phyloP scores from a whole-genome alignment of 805 yeast genomes.

The Candida qinlingensis region DNA sequence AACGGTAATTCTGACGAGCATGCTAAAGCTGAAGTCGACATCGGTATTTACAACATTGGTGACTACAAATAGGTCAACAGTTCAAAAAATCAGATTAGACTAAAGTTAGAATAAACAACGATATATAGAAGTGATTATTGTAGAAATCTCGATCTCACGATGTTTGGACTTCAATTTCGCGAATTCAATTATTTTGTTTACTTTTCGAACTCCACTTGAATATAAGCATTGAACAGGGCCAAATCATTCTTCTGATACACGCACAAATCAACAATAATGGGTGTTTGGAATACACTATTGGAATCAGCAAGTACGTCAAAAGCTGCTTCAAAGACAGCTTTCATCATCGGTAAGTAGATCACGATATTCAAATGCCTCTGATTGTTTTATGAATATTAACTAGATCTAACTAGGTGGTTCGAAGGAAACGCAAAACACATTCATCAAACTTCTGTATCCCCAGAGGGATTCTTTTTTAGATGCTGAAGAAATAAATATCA shows the following conservation, averaged over 20 bases:
- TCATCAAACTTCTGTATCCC: conserved; percentile 11
- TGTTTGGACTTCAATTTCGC: too few relatives aligned
- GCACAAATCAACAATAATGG: conserved; percentile 5
- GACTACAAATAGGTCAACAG: conserved; percentile 33
- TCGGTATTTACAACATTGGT: conserved; percentile 55
- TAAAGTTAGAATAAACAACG: too few relatives aligned
- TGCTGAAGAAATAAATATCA: neutral
- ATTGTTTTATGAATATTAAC: neutral
- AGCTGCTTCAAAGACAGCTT: conserved; percentile 1
- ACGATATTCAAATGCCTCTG: neutral
- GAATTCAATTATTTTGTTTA: too few relatives aligned
- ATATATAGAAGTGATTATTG: too few relatives aligned
- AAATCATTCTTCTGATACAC: too few relatives aligned
- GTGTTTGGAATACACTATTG: conserved; percentile 15
- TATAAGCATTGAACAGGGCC: too few relatives aligned
- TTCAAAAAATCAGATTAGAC: too few relatives aligned
- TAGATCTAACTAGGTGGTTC: conserved; percentile 13
- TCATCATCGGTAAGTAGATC: conserved; percentile 8
- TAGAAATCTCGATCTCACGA: too few relatives aligned
- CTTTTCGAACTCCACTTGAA: too few relatives aligned
- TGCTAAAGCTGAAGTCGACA: conserved; percentile 74
- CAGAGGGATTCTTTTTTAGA: conserved; percentile 5
- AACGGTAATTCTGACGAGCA: conserved; percentile 46
- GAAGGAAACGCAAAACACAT: conserved; percentile 6
- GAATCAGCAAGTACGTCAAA: conserved; percentile 1